Evolutionary conservation across 441 rosid genomes (phyloP).

Genomic region (Brassica balearica): DNA sequence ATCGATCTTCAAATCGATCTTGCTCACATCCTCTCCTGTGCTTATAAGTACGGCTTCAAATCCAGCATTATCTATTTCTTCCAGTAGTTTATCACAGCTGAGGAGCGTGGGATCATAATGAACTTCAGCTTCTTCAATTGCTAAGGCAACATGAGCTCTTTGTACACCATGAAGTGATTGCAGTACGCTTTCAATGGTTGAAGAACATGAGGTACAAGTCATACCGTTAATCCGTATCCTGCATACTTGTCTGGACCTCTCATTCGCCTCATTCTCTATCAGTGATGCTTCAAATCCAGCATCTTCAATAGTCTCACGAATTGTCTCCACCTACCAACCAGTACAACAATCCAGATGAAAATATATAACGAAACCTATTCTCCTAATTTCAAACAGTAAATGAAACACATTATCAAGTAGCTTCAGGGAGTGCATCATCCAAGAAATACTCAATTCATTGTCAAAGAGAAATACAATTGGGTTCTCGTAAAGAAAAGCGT

Average conservation of each 20-base stretch:
- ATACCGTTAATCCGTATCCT: conserved; percentile 75
- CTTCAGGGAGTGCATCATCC: no score
- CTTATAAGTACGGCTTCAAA: conserved; percentile 77
- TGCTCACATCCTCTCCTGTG: conserved; percentile 65
- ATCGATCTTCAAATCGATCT: conserved; percentile 73
- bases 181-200: conserved; percentile 73
- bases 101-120: conserved; percentile 63
- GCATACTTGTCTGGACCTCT: conserved; percentile 65
- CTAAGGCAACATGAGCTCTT: conserved; percentile 82
- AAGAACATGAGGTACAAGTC: conserved; percentile 87
- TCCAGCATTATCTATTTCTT: conserved; percentile 68
- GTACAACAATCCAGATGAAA: no score
- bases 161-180: conserved; percentile 67
- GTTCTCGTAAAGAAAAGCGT: no score
- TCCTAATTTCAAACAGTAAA: not conserved
- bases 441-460: no score
- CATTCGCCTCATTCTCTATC: conserved; percentile 63
- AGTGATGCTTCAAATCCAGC: conserved; percentile 73
- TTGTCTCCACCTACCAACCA: conserved; percentile 60
- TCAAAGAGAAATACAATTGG: no score
- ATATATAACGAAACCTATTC: not conserved
- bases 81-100: conserved; percentile 47
- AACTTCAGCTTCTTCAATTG: conserved; percentile 87
- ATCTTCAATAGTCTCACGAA: conserved; percentile 81
- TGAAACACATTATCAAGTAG: no score